phyloP scores from a whole-genome alignment of 345 rosid genomes.

The Streptanthus diversifolius region DNA sequence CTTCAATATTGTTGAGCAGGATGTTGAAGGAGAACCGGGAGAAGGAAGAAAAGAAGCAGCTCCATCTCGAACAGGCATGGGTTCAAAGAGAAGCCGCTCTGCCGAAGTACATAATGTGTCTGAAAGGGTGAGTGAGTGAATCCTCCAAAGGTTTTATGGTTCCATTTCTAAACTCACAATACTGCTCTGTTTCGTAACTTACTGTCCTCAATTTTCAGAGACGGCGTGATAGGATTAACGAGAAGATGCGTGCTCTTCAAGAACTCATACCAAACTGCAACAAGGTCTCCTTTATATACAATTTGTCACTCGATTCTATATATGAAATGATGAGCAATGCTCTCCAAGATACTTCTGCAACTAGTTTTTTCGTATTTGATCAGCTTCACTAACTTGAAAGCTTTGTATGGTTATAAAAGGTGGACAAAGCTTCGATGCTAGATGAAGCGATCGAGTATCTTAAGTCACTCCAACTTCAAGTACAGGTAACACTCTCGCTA shows the following conservation, averaged over 20 bases:
- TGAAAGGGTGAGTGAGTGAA: conserved; percentile 72
- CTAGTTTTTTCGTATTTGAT: background rate
- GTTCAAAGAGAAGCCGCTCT: conserved; percentile 81
- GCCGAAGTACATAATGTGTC: conserved; percentile 95
- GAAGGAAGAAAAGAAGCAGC: conserved; percentile 43
- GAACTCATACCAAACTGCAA: conserved; percentile 94
- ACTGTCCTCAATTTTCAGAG: conserved; percentile 41
- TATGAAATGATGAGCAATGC: background rate
- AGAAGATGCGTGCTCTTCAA: conserved; percentile 91
- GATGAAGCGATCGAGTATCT: conserved; percentile 94
- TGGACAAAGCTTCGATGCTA: conserved; percentile 96
- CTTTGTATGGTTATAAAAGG: conserved; percentile 46
- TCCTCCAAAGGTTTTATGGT: background rate
- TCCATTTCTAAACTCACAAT: conserved; percentile 8
- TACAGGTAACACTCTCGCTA: conserved; percentile 50
- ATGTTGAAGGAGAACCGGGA: conserved; percentile 62
- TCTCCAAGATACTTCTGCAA: background rate
- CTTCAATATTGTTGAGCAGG: conserved; percentile 41
- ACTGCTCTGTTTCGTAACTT: conserved; percentile 17
- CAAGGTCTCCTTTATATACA: conserved; percentile 43
- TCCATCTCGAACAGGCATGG: conserved; percentile 41
- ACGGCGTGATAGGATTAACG: conserved; percentile 90
- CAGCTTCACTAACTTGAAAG: conserved; percentile 17
- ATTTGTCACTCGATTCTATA: background rate
- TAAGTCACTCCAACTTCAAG: conserved; percentile 84